These are phyloP conservation scores for Phytophthora podocarpi DNA, from an alignment of 352 stramenopile genomes.

Conservation along the genomic window DNA sequence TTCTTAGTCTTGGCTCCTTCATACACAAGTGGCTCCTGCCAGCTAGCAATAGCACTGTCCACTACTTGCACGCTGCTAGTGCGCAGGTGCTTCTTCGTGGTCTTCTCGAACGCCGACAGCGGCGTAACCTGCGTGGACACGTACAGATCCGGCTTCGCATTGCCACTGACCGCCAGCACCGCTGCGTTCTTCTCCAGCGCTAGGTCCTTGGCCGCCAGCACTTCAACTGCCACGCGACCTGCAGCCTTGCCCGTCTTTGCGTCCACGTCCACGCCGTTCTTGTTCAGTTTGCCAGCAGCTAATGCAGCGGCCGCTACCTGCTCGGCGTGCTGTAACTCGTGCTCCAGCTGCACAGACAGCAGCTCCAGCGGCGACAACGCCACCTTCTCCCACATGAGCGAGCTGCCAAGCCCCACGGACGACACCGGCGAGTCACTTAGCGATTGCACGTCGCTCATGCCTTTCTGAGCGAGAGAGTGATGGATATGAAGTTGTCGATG, in stretches of 20 bases:
- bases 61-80: slow-evolving; percentile 34
- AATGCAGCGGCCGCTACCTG: slow-evolving; percentile 41
- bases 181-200: slow-evolving; percentile 31
- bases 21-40: slow-evolving; percentile 61
- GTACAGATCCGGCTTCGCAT: slow-evolving; percentile 48
- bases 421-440: slow-evolving; percentile 49
- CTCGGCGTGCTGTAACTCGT: slow-evolving; percentile 64
- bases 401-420: slow-evolving; percentile 54
- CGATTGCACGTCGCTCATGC: slow-evolving; percentile 56
- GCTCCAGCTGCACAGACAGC: slow-evolving; percentile 72
- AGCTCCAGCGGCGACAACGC: slow-evolving; percentile 73
- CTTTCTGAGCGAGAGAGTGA: slow-evolving; percentile 15
- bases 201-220: slow-evolving; percentile 51
- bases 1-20: slow-evolving; percentile 70
- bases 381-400: slow-evolving; percentile 82
- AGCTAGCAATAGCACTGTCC: slow-evolving; percentile 34
- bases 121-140: slow-evolving; percentile 69
- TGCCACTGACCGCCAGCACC: slow-evolving; percentile 32
- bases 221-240: slow-evolving; percentile 55
- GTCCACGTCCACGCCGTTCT: slow-evolving; percentile 76
- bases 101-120: slow-evolving; percentile 67
- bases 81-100: slow-evolving; percentile 70
- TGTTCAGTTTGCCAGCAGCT: slow-evolving; percentile 58
- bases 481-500: slow-evolving; percentile 14
- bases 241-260: slow-evolving; percentile 58